Conservation (phyloP, 208 protist genomes). For the Sergeia podlipaevii region DNA sequence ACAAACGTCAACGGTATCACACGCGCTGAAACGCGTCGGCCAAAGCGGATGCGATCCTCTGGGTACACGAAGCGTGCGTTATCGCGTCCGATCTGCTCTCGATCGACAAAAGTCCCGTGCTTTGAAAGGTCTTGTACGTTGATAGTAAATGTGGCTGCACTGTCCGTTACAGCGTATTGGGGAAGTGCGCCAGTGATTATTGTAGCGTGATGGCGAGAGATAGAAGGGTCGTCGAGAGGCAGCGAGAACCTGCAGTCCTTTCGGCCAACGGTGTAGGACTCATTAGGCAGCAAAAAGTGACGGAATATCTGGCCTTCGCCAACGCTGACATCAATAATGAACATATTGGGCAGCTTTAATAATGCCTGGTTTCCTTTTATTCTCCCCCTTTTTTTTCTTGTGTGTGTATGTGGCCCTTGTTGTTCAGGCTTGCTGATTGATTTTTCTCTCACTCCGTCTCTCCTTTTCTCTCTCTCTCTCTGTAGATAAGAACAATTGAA, state of each 20-base stretch:
- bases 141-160: slow-evolving; percentile 24
- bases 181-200: slow-evolving; percentile 32
- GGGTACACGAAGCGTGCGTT: slow-evolving; percentile 48
- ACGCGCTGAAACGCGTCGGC: slow-evolving; percentile 47
- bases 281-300: slow-evolving; percentile 49
- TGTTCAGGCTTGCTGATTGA: too few species aligned
- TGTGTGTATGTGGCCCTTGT: too few species aligned
- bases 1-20: slow-evolving; percentile 43
- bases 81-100: slow-evolving; percentile 55
- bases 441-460: too few species aligned
- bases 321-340: slow-evolving; percentile 62
- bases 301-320: slow-evolving; percentile 59
- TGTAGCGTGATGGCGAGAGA: slow-evolving; percentile 71
- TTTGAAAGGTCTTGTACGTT: slow-evolving; percentile 56
- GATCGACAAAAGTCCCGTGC: slow-evolving; percentile 67
- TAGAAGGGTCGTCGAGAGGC: slow-evolving; percentile 58
- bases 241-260: slow-evolving; percentile 60
- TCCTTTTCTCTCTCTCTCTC: too few species aligned
- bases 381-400: too few species aligned
- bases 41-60: slow-evolving; percentile 62
- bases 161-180: slow-evolving; percentile 25
- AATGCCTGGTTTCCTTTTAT: too few species aligned
- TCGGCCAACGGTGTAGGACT: slow-evolving; percentile 65
- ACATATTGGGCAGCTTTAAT: slow-evolving; percentile 43
- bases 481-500: not conserved